A percentile compares a stretch with the other conserved stretches of the same genome.
Evolutionary conservation across 768 basidiomycete genomes (phyloP).

Genomic region (Podaxis sp.): DNA sequence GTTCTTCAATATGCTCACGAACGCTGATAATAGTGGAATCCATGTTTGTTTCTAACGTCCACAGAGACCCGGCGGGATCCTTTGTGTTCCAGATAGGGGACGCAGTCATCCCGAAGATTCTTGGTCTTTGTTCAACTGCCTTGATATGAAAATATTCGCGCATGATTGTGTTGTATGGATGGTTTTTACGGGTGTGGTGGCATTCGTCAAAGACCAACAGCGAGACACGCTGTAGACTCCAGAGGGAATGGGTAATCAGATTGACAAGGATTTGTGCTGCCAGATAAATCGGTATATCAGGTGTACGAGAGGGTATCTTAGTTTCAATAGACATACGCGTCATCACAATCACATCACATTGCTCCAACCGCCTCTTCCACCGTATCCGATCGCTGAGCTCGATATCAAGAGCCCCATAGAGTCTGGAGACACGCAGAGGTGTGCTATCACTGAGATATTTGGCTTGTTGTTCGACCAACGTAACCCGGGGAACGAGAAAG

Average conservation of each 20-base stretch:
- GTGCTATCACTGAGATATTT: constrained; percentile 65
- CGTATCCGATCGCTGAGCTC: constrained; percentile 63
- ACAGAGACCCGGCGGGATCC: constrained; percentile 62
- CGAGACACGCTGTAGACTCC: constrained; percentile 66
- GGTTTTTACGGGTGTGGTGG: constrained; percentile 74
- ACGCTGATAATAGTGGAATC: constrained; percentile 78
- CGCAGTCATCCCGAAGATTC: constrained; percentile 93
- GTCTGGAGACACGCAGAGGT: constrained; percentile 62
- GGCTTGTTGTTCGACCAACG: constrained; percentile 82
- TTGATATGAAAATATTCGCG: constrained; percentile 58
- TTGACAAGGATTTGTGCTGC: constrained; percentile 83
- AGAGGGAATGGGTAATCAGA: constrained; percentile 77
- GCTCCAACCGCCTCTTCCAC: constrained; percentile 65
- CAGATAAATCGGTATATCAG: neutral
- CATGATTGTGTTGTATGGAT: constrained; percentile 80
- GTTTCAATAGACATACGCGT: constrained; percentile 52
- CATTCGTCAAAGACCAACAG: constrained; percentile 83
- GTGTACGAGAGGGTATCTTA: neutral
- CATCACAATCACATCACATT: constrained; percentile 80
- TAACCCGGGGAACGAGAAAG: constrained; percentile 84
- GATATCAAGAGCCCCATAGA: constrained; percentile 71
- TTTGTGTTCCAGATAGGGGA: constrained; percentile 84
- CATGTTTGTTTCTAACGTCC: constrained; percentile 65
- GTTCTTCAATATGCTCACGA: constrained; percentile 64
- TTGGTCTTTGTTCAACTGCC: constrained; percentile 51